Percentiles rank a stretch among this genome's conserved stretches.
Evolutionary conservation across 768 basidiomycete species (phyloP).

Genomic region (Leucocoprinus sp.): DNA sequence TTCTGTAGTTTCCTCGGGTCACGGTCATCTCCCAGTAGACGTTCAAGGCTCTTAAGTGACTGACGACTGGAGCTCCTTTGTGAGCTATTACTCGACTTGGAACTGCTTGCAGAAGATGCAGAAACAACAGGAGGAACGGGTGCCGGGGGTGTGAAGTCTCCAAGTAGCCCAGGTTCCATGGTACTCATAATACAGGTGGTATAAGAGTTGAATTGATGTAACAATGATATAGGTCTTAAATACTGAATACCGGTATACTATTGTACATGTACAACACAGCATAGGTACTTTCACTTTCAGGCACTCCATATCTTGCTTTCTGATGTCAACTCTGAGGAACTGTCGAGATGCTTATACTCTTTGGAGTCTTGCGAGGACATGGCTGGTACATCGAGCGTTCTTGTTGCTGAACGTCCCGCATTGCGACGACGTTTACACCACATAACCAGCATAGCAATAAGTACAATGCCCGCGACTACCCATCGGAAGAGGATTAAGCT

Average conservation of each 20-base stretch:
- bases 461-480: background rate
- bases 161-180: slow-evolving; percentile 1
- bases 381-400: background rate
- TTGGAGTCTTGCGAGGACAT: background rate
- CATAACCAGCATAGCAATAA: background rate
- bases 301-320: too few relatives aligned
- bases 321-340: too few relatives aligned
- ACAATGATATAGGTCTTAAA: too few relatives aligned
- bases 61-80: background rate
- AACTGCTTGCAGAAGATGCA: background rate
- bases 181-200: background rate
- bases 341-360: slow-evolving; percentile 5
- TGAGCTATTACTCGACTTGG: background rate
- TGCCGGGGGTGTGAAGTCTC: background rate
- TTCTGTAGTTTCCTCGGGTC: slow-evolving; percentile 14
- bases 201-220: background rate
- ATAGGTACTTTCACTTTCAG: too few relatives aligned
- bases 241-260: too few relatives aligned
- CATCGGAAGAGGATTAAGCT: background rate
- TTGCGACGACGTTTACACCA: slow-evolving; percentile 1
- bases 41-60: slow-evolving; percentile 10
- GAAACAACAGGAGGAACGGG: slow-evolving; percentile 1
- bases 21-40: slow-evolving; percentile 8
- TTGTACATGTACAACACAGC: too few relatives aligned
- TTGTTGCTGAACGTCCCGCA: background rate